A percentile compares a stretch with the other conserved stretches of the same genome.
Conservation (phyloP, 768 basidiomycete genomes). For the Boletus fagicola region DNA sequence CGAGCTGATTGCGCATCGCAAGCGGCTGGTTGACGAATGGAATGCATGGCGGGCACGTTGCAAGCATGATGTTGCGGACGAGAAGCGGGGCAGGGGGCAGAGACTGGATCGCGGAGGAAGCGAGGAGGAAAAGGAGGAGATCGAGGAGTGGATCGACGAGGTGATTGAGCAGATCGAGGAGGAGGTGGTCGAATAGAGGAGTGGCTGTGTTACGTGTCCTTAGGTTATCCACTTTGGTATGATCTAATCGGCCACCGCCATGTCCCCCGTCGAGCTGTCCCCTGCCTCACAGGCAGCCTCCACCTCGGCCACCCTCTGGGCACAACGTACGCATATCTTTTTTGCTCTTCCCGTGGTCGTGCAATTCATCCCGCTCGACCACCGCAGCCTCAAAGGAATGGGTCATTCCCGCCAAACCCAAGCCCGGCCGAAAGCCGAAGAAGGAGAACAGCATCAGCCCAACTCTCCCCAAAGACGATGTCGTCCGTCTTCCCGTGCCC, state of each 20-base stretch:
- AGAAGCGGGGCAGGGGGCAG: constrained; percentile 42
- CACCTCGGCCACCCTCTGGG: constrained; percentile 66
- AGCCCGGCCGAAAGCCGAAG: constrained; percentile 87
- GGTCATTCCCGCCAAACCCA: constrained; percentile 83
- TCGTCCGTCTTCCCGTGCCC: constrained; percentile 40
- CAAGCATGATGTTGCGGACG: constrained; percentile 62
- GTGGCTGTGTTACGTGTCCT: constrained; percentile 25
- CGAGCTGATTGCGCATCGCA: constrained; percentile 86
- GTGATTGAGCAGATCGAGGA: constrained; percentile 92
- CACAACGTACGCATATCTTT: constrained; percentile 52
- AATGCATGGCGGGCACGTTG: constrained; percentile 89
- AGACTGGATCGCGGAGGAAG: constrained; percentile 36
- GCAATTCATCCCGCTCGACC: neutral
- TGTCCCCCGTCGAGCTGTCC: constrained; percentile 31
- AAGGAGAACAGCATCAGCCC: constrained; percentile 45
- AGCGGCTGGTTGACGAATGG: constrained; percentile 96
- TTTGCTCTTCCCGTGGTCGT: neutral
- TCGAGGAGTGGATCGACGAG: constrained; percentile 93
- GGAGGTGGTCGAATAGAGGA: constrained; percentile 51
- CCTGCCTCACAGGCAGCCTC: constrained; percentile 31
- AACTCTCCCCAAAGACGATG: constrained; percentile 39
- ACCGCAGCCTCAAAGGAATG: constrained; percentile 80
- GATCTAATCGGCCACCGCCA: constrained; percentile 27
- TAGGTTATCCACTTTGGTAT: neutral
- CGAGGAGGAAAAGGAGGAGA: constrained; percentile 75